These are phyloP conservation scores for Pseudogymnoascus sp. DNA, from an alignment of 2,329 filamentous ascomycete species.

Conservation along the genomic window DNA sequence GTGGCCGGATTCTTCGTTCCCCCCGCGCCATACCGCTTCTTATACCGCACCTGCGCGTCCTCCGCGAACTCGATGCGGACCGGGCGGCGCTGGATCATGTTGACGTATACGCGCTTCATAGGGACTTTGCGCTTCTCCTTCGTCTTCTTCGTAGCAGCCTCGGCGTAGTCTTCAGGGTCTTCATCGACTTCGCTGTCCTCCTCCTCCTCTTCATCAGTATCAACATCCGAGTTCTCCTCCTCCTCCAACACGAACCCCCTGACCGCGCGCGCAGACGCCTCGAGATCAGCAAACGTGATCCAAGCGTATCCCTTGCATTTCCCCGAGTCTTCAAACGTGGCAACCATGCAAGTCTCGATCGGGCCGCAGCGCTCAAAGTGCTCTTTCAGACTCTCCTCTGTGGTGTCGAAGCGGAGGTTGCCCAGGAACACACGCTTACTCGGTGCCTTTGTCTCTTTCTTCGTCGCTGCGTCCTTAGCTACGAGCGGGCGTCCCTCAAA, in stretches of 20 bases:
- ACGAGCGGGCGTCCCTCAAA: conserved; percentile 85
- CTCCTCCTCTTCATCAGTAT: conserved; percentile 30
- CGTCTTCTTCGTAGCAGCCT: conserved; percentile 38
- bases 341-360: conserved; percentile 76
- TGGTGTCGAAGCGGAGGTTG: conserved; percentile 76
- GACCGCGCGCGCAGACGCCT: conserved; percentile 68
- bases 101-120: conserved; percentile 73
- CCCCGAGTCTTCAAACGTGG: conserved; percentile 91
- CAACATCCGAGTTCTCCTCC: conserved; percentile 37
- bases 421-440: conserved; percentile 83
- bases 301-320: conserved; percentile 98
- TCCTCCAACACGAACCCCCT: conserved; percentile 71
- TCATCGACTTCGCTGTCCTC: conserved; percentile 28
- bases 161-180: conserved; percentile 29
- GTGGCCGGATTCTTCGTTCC: conserved; percentile 36
- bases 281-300: conserved; percentile 79
- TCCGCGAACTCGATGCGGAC: conserved; percentile 91
- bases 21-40: conserved; percentile 85
- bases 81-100: conserved; percentile 69
- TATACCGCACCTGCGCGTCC: conserved; percentile 80
- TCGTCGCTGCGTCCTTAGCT: conserved; percentile 30
- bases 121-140: conserved; percentile 56
- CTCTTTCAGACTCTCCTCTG: conserved; percentile 69
- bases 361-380: conserved; percentile 83
- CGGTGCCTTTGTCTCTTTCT: conserved; percentile 51